A percentile compares a stretch with the other conserved stretches of the same genome.
Conservation (phyloP, 202 grass and related monocot species). For the Eragrostis tef region DNA sequence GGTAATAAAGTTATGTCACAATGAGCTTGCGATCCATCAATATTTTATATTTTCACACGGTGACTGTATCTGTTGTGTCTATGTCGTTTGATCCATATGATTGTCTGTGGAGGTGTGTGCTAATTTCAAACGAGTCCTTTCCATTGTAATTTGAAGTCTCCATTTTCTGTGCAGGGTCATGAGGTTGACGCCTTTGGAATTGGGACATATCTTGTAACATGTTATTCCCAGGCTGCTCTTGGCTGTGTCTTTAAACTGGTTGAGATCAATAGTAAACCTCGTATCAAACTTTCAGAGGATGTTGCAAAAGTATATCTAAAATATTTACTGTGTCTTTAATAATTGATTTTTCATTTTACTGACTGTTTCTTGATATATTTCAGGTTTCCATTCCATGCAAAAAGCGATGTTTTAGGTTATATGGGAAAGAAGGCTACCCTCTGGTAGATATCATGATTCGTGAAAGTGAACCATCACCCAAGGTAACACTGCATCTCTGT, state of each 20-base stretch:
- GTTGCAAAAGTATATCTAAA: constrained; percentile 75
- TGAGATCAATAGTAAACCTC: constrained; percentile 92
- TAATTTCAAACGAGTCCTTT: constrained; percentile 14
- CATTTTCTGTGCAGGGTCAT: constrained; percentile 72
- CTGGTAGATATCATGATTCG: constrained; percentile 93
- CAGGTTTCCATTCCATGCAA: constrained; percentile 99
- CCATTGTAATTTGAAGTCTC: constrained; percentile 14
- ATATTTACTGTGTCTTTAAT: background rate
- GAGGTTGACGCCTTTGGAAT: constrained; percentile 96
- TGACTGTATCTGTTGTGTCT: constrained; percentile 7
- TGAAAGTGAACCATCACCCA: constrained; percentile 82
- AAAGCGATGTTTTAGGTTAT: constrained; percentile 90
- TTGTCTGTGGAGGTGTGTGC: background rate
- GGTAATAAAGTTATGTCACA: constrained; percentile 47
- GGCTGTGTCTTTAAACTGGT: constrained; percentile 99
- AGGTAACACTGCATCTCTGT: constrained; percentile 48
- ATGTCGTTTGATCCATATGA: constrained; percentile 42
- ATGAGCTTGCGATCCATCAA: constrained; percentile 23
- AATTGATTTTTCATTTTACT: constrained; percentile 27
- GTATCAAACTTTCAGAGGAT: constrained; percentile 98
- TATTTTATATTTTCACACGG: constrained; percentile 27
- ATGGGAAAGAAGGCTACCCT: constrained; percentile 89
- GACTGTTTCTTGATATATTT: constrained; percentile 37
- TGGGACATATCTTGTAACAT: constrained; percentile 96
- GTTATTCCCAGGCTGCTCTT: constrained; percentile 96